Percentiles rank a stretch among this genome's conserved stretches.
Evolutionary conservation across 768 basidiomycete genomes (phyloP).

Genomic region (Crassisporium funariophilum): DNA sequence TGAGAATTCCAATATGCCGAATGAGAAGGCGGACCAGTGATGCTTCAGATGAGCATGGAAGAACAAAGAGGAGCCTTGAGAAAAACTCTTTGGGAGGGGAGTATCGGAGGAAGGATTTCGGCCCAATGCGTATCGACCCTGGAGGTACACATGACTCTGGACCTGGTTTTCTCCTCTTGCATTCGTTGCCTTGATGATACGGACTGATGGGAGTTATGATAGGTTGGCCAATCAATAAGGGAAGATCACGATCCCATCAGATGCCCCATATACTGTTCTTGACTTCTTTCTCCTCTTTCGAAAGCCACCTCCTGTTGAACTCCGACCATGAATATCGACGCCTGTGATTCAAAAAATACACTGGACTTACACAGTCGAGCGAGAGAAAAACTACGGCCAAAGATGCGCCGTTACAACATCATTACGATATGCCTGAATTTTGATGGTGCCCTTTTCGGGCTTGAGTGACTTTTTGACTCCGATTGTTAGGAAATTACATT

Average conservation of each 20-base stretch:
- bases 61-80: constrained; percentile 3
- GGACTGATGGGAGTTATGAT: constrained; percentile 1
- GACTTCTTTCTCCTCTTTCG: not conserved
- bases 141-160: constrained; percentile 7
- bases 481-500: too few species aligned
- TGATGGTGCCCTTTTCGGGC: too few species aligned
- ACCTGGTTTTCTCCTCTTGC: constrained; percentile 9
- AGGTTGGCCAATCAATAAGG: not conserved
- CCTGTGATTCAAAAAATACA: too few species aligned
- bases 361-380: too few species aligned
- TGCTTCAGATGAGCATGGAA: constrained; percentile 13
- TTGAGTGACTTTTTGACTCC: too few species aligned
- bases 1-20: constrained; percentile 7
- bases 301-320: too few species aligned
- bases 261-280: too few species aligned
- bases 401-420: too few species aligned
- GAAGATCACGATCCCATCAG: constrained; percentile 8
- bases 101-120: constrained; percentile 9
- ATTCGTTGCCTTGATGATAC: constrained; percentile 14
- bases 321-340: too few species aligned
- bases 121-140: constrained; percentile 2
- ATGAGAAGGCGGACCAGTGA: constrained; percentile 10
- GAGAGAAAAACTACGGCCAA: too few species aligned
- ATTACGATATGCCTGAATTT: too few species aligned
- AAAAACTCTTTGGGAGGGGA: not conserved